Evolutionary conservation across 768 basidiomycete genomes (phyloP).

Genomic region (Cyathus striatus): DNA sequence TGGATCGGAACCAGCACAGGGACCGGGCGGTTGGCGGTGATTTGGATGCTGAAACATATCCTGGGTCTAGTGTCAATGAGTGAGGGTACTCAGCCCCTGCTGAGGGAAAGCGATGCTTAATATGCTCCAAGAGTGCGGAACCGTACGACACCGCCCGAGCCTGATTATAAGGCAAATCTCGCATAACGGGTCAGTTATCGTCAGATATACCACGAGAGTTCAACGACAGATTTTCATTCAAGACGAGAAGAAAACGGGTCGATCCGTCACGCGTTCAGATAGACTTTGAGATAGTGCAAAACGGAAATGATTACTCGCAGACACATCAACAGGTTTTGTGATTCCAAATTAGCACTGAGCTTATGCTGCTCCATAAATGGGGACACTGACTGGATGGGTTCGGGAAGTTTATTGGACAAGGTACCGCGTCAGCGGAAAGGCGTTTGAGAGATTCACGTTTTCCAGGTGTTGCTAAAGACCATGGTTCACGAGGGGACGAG

Average conservation of each 20-base stretch:
- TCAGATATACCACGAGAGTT: neutral
- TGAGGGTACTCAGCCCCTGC: neutral
- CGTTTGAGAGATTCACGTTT: too few relatives aligned
- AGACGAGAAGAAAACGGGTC: slow-evolving; percentile 13
- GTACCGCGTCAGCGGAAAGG: neutral
- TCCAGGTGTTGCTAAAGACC: neutral
- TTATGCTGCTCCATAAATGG: slow-evolving; percentile 8
- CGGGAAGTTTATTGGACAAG: neutral
- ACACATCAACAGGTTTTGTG: slow-evolving; percentile 15
- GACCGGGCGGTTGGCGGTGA: slow-evolving; percentile 25
- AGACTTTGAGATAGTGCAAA: slow-evolving; percentile 20
- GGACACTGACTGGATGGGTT: neutral
- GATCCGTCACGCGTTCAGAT: slow-evolving; percentile 23
- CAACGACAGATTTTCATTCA: neutral
- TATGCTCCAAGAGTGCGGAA: neutral
- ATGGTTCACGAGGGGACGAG: too few relatives aligned
- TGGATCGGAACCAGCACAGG: slow-evolving; percentile 6
- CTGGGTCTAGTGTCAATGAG: neutral
- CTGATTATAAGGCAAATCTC: neutral
- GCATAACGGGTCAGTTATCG: neutral
- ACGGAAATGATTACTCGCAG: slow-evolving; percentile 19
- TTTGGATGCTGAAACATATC: slow-evolving; percentile 13
- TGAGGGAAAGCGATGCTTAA: neutral
- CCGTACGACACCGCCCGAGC: neutral
- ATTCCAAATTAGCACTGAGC: slow-evolving; percentile 17